phyloP scores from a whole-genome alignment of 2,329 filamentous ascomycete species.

The Colletotrichum paranaense region DNA sequence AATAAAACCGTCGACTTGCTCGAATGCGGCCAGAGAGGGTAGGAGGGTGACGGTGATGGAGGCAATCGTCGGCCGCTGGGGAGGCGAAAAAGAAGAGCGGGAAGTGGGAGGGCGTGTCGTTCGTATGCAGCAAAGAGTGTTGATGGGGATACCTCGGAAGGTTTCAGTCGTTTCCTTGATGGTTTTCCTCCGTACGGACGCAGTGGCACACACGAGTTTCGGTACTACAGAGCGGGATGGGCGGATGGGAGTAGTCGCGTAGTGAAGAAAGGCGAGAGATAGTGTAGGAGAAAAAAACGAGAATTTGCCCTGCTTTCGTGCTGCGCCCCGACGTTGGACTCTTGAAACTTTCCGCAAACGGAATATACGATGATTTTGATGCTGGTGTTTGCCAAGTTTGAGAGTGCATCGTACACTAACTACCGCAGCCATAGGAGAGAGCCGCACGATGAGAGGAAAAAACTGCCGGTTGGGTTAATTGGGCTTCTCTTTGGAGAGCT shows the following conservation, averaged over 20 bases:
- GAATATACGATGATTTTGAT: background rate
- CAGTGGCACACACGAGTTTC: background rate
- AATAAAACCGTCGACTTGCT: conserved; percentile 4
- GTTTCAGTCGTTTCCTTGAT: background rate
- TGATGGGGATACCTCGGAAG: background rate
- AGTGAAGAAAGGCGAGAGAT: no score
- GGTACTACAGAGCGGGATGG: background rate
- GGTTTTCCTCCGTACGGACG: background rate
- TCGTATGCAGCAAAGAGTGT: background rate
- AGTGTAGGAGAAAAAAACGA: background rate
- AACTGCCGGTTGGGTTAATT: background rate
- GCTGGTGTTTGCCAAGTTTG: background rate
- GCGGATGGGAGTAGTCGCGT: background rate
- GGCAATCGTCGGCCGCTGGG: background rate
- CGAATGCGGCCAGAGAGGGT: background rate
- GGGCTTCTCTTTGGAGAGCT: background rate
- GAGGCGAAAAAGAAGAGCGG: background rate
- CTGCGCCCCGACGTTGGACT: background rate
- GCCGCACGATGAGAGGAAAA: background rate
- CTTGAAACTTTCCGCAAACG: conserved; percentile 7
- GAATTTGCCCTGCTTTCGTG: background rate
- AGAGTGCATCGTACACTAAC: background rate
- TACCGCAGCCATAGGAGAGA: background rate
- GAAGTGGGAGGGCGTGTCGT: background rate
- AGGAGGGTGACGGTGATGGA: no score